These are phyloP conservation scores for Trichosporon sp. DNA, from an alignment of 1,284 basidiomycete species.

Conservation along the genomic window DNA sequence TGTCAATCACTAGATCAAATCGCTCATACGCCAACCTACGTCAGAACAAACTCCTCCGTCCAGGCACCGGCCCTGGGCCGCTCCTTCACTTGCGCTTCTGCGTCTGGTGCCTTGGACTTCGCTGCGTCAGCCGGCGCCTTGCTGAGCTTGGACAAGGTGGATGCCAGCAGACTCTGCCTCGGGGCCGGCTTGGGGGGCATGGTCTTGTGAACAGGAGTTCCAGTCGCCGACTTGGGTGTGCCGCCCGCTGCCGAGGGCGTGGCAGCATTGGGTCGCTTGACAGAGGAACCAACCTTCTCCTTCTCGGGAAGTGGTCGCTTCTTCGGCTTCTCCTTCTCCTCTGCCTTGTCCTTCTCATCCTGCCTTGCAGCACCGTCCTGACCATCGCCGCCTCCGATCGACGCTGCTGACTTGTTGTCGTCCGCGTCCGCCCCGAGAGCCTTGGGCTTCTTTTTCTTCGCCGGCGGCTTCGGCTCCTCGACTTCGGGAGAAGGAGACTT, in stretches of 20 bases:
- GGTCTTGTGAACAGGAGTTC: conserved; percentile 7
- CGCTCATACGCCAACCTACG: conserved; percentile 23
- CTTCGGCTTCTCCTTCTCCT: conserved; percentile 12
- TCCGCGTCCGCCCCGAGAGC: conserved; percentile 3
- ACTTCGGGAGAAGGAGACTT: neutral
- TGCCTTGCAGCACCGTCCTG: neutral
- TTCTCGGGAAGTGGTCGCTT: conserved; percentile 13
- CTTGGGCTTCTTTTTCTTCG: conserved; percentile 7
- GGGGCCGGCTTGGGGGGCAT: conserved; percentile 17
- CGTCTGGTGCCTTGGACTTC: conserved; percentile 8
- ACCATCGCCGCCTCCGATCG: neutral
- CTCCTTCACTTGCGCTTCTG: conserved; percentile 21
- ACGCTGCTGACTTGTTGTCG: neutral
- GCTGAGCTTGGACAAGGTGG: conserved; percentile 27
- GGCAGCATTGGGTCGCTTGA: neutral
- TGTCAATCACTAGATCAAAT: neutral
- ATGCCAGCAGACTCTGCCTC: conserved; percentile 25
- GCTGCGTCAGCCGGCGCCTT: conserved; percentile 9
- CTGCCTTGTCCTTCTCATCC: conserved; percentile 4
- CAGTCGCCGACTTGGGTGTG: neutral
- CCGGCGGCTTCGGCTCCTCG: neutral
- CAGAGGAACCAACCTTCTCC: neutral
- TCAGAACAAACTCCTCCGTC: conserved; percentile 32
- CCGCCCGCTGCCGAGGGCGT: neutral
- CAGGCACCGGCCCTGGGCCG: conserved; percentile 30